These are phyloP conservation scores for Samsoniella hepiali DNA, from an alignment of 2,329 filamentous ascomycete genomes.

Conservation along the genomic window DNA sequence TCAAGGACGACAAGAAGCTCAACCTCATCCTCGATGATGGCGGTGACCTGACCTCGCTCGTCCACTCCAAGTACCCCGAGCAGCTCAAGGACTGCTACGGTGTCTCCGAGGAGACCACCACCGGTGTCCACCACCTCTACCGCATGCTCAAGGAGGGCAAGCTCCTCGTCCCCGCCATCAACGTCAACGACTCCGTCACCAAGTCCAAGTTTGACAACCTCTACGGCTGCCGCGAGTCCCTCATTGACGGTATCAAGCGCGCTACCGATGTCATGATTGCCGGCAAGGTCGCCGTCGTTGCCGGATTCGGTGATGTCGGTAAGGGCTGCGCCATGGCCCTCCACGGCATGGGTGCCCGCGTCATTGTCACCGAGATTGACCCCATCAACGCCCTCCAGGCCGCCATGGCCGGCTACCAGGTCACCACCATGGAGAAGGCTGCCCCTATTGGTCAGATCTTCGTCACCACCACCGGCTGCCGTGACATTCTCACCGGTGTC, in stretches of 20 bases:
- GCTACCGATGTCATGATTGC: slow-evolving; percentile 99
- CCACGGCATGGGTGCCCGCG: slow-evolving; percentile 93
- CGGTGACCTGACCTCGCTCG: slow-evolving; percentile 92
- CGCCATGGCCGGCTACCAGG: slow-evolving; percentile 94
- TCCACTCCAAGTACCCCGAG: slow-evolving; percentile 98
- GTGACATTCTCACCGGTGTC: slow-evolving; percentile 87
- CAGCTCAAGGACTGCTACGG: slow-evolving; percentile 98
- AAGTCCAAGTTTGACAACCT: slow-evolving; percentile 99
- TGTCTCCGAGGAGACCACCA: slow-evolving; percentile 99
- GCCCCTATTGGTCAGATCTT: slow-evolving; percentile 90
- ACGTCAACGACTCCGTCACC: slow-evolving; percentile 99
- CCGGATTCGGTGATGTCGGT: slow-evolving; percentile 97
- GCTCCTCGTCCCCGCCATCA: slow-evolving; percentile 93
- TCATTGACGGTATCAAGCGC: slow-evolving; percentile 99
- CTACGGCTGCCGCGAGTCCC: slow-evolving; percentile 98
- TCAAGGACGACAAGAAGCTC: slow-evolving; percentile 94
- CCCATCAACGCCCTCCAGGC: slow-evolving; percentile 99
- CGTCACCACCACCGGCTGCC: slow-evolving; percentile 98
- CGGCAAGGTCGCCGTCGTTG: slow-evolving; percentile 96
- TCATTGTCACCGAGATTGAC: slow-evolving; percentile 94
- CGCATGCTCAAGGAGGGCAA: slow-evolving; percentile 88
- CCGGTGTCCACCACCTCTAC: slow-evolving; percentile 99
- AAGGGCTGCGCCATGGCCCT: slow-evolving; percentile 98
- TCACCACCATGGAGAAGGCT: slow-evolving; percentile 97
- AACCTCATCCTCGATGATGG: slow-evolving; percentile 99